Percentiles rank a stretch among this genome's conserved stretches.
phyloP scores from a whole-genome alignment of 129 eudicot species.

The Ambrosia artemisiifolia region DNA sequence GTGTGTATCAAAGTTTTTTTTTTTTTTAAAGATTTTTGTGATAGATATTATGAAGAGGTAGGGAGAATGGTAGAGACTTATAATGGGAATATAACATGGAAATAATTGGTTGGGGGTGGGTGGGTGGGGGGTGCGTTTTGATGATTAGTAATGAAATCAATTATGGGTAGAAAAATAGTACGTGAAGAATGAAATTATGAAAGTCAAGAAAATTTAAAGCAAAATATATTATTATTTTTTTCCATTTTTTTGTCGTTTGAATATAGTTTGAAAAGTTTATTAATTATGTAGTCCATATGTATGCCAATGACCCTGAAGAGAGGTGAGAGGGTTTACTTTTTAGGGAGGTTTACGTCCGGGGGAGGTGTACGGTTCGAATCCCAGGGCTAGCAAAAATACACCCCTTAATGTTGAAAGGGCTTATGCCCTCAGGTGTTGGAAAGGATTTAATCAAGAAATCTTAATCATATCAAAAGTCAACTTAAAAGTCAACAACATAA shows the following conservation, averaged over 20 bases:
- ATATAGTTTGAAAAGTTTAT: constrained; percentile 1
- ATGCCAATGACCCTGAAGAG: too few species aligned
- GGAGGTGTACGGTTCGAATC: too few species aligned
- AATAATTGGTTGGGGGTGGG: constrained; percentile 33
- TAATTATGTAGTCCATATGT: not conserved
- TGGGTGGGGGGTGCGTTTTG: constrained; percentile 27
- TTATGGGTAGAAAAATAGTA: constrained; percentile 41
- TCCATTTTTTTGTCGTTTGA: not conserved
- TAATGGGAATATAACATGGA: constrained; percentile 11
- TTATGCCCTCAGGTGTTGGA: too few species aligned
- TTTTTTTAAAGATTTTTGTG: not conserved
- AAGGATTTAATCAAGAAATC: too few species aligned
- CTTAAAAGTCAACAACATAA: too few species aligned
- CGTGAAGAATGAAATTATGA: constrained; percentile 33
- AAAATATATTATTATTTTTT: not conserved
- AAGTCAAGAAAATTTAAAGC: constrained; percentile 7
- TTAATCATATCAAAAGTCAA: too few species aligned
- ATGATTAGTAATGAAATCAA: constrained; percentile 43
- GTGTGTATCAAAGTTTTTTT: not conserved
- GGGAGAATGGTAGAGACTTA: not conserved
- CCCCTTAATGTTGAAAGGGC: too few species aligned
- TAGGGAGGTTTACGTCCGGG: too few species aligned
- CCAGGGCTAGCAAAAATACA: too few species aligned
- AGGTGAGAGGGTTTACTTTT: too few species aligned
- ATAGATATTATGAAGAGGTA: not conserved